Base-by-base conservation (phyloP, 2,329 filamentous ascomycete genomes). In the Cryphonectria japonica region DNA sequence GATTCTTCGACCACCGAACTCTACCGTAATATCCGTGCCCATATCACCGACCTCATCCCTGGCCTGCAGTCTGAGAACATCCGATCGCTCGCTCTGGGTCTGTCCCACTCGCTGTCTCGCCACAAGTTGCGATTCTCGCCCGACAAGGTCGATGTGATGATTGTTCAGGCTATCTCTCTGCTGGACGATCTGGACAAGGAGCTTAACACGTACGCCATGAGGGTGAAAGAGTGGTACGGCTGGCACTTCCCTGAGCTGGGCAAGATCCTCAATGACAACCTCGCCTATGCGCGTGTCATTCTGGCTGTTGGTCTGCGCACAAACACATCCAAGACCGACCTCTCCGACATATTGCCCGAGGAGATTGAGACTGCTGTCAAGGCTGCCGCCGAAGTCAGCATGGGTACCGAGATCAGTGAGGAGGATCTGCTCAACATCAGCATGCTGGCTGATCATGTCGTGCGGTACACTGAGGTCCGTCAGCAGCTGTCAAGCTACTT, bases 231-330 rank as follows among this genome's bases (percentile, higher is more conserved):
- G 83, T 99, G 96, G 96, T 99, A 99, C 81, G 96, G 96, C 78
- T 99, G 96, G 96, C 96, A 98, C 84, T 99, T 98, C 86, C 96
- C 96, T 57, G 96, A 99, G 85, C 91, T 99, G 88, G 95, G 93
- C 79, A 95, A 95, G 84, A 97, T 98, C 79, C 88, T 98, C 76
- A 97, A 97, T 82, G 96, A 99, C 87, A 99, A 99, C 84, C 85
- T 97, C 74, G 95, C 95, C 75, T 99, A 97, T 81, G 91, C 95
- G 72, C 92, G 91, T 76, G 91, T 99, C 71, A 94, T 99, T 71
- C 84, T 97, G 66, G 89, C 91, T 75, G 93, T 97, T 85, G 96
- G 96, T 76, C 93, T 97, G 88, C 92, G 96, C 75, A 90, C 92
- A 75, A 94, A 94, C 79, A 92, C 92, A 73, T 86, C 90, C 74